A percentile compares a stretch with the other conserved stretches of the same genome.
phyloP scores from a whole-genome alignment of 352 stramenopile species.

The Globisporangium emineosum region DNA sequence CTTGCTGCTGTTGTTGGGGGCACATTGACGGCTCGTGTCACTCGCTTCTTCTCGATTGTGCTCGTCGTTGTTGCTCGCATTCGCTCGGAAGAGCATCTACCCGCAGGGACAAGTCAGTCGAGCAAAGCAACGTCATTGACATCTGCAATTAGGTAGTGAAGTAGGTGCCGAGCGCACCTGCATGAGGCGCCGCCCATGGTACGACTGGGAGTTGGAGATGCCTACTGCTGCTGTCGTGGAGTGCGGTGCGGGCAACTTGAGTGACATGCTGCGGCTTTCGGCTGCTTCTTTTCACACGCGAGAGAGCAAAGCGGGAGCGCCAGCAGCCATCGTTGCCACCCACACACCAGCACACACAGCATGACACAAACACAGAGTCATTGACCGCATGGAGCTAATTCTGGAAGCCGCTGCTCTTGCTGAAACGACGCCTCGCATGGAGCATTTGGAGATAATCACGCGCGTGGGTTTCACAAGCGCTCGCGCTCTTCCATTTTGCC shows the following conservation, averaged over 20 bases:
- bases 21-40: neutral
- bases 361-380: too few species aligned
- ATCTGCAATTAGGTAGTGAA: too few species aligned
- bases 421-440: too few species aligned
- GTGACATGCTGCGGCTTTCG: constrained; percentile 12
- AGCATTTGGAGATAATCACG: too few species aligned
- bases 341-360: too few species aligned
- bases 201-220: constrained; percentile 15
- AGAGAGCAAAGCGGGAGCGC: neutral
- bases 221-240: neutral
- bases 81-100: constrained; percentile 54
- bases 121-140: too few species aligned
- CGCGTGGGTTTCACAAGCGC: neutral
- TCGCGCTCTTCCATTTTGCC: too few species aligned
- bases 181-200: constrained; percentile 35
- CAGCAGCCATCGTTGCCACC: too few species aligned
- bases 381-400: too few species aligned
- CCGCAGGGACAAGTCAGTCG: neutral
- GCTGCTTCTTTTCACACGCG: neutral
- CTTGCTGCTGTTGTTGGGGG: neutral
- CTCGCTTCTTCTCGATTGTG: neutral
- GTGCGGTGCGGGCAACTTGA: constrained; percentile 18
- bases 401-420: too few species aligned
- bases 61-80: constrained; percentile 6
- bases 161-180: too few species aligned